These are phyloP conservation scores for Diaporthe helianthi DNA, from an alignment of 2,329 filamentous ascomycete genomes.

Conservation along the genomic window DNA sequence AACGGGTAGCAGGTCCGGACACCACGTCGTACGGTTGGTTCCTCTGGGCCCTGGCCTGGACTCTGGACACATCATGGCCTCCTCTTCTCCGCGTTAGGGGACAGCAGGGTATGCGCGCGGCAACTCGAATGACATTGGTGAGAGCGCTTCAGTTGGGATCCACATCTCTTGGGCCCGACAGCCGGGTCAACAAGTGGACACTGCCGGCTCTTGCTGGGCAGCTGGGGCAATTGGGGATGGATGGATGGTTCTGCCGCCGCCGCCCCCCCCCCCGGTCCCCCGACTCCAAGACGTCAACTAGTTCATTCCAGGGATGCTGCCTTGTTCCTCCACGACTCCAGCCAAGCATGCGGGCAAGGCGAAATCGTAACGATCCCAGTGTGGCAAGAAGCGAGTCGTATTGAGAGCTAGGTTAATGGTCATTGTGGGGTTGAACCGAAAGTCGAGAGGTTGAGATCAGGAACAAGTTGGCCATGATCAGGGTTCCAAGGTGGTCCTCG, in stretches of 20 bases:
- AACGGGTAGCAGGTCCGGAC: slow-evolving; percentile 1
- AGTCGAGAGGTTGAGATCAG: slow-evolving; percentile 9
- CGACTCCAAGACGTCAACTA: not conserved
- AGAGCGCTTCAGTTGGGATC: slow-evolving; percentile 20
- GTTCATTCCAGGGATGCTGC: slow-evolving; percentile 11
- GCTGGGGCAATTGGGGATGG: too few species aligned
- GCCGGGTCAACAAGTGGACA: slow-evolving; percentile 12
- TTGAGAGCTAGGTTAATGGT: not conserved
- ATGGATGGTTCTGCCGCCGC: too few species aligned
- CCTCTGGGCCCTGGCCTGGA: slow-evolving; percentile 14
- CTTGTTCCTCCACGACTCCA: not conserved
- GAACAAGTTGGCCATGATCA: slow-evolving; percentile 18
- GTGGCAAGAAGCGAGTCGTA: slow-evolving; percentile 1
- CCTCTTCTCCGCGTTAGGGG: slow-evolving; percentile 20
- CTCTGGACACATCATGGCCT: slow-evolving; percentile 22
- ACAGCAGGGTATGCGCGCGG: slow-evolving; percentile 24
- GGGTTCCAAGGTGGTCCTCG: too few species aligned
- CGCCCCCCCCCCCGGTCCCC: too few species aligned
- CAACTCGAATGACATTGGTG: slow-evolving; percentile 24
- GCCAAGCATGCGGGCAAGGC: not conserved
- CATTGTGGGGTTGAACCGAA: slow-evolving; percentile 17
- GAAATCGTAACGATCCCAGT: not conserved
- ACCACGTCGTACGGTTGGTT: slow-evolving; percentile 21
- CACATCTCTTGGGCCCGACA: not conserved
- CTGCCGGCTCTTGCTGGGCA: not conserved